Evolutionary conservation across 495 filamentous ascomycete genomes (phyloP), one percentile per base, ranked within the genome.

Genomic region (Annulohypoxylon maeteangense): DNA sequence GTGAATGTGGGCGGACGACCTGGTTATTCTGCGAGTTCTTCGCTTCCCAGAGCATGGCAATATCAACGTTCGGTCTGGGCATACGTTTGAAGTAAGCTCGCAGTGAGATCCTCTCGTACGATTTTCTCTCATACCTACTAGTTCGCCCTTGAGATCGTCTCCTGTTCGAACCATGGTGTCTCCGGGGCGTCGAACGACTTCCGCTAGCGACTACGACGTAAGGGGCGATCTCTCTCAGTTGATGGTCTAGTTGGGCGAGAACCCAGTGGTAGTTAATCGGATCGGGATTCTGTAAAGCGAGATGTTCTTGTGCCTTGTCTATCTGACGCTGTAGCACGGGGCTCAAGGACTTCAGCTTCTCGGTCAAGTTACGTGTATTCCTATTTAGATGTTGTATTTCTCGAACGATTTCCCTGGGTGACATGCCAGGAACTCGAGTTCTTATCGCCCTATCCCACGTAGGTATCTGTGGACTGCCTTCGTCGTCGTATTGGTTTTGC

Each of bases 21-120:
- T 48, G 48, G 12, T 20, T 16, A 1, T 62, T 54, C 23, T 57
- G 55, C 20, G 48, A 40, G 23, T 42, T 75, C 25, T 62, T 68
- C 7, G 67, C 72, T 38, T 71, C 29, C 29, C 74, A 74, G 3
- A 83, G 56, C 20, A 31, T 47, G 3, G 68, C 16, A 11, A 78
- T 69, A 25, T 81, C 68, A 8, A 73, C 75, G 0, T 72, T 74
- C 3, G 65, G 63, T 27, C 61, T 65, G 3, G 79, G 81, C 1
- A 61, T 59, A 20, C 72, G 71, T 69, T 81, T 79, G 64, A 78
- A 83, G 48, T 81, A 83, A 4, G 77, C 77, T 5, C 71, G 80
- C 36, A 83, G 53, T 16, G 76, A 79, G 8, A 80, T 66, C 2
- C 74, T 53, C 53, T 82, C 77, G 14, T 68, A 65, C 1, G 48